These are phyloP conservation scores for Agaricales sp. DNA, from an alignment of 1,284 basidiomycete species.

Conservation along the genomic window DNA sequence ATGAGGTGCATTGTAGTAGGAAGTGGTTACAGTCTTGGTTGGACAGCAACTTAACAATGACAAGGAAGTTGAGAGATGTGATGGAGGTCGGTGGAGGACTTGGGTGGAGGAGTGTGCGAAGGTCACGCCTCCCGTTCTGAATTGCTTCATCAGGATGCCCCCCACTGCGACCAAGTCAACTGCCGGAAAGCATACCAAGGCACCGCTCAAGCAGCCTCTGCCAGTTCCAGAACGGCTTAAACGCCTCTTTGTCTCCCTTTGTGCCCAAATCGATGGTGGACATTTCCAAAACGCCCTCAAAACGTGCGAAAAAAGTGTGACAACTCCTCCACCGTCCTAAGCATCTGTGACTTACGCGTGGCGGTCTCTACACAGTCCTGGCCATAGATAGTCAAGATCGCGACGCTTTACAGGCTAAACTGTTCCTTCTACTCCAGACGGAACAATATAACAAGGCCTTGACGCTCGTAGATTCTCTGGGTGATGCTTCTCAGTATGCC, in stretches of 20 bases:
- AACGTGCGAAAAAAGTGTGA: constrained; percentile 82
- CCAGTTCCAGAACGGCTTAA: constrained; percentile 52
- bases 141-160: too few relatives aligned
- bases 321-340: constrained; percentile 12
- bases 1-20: too few relatives aligned
- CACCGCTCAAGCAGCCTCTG: constrained; percentile 34
- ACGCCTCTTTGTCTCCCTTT: constrained; percentile 67
- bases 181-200: neutral
- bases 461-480: constrained; percentile 31
- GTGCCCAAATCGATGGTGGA: constrained; percentile 77
- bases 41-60: neutral
- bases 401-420: constrained; percentile 69
- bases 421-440: constrained; percentile 77
- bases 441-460: constrained; percentile 65
- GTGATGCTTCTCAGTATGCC: constrained; percentile 22
- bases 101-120: neutral
- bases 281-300: constrained; percentile 74
- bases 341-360: neutral
- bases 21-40: too few relatives aligned
- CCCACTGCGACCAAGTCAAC: neutral
- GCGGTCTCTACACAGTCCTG: constrained; percentile 41
- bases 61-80: neutral
- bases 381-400: constrained; percentile 53
- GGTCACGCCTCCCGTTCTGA: too few relatives aligned
- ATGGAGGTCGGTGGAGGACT: neutral